Evolutionary conservation across 1,284 basidiomycete species (phyloP).

Genomic region (Austroboletus olivaceoglutinosus): DNA sequence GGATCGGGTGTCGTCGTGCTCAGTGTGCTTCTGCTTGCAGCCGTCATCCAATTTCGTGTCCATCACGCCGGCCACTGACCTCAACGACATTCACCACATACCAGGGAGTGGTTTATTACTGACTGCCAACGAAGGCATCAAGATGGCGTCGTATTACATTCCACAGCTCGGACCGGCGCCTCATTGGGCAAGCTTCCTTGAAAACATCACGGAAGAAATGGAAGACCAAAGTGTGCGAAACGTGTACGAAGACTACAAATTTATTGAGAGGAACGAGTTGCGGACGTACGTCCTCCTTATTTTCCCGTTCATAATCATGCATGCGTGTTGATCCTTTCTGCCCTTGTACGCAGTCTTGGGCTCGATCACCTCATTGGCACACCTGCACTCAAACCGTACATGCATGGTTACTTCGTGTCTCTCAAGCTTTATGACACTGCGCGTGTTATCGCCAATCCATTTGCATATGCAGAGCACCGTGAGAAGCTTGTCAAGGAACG

Average conservation of each 20-base stretch:
- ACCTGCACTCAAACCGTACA: constrained; percentile 94
- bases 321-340: constrained; percentile 6
- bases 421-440: constrained; percentile 96
- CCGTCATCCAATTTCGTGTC: constrained; percentile 89
- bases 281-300: constrained; percentile 57
- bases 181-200: constrained; percentile 95
- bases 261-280: constrained; percentile 87
- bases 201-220: constrained; percentile 97
- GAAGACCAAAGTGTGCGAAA: constrained; percentile 80
- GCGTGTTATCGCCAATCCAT: constrained; percentile 93
- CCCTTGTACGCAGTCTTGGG: constrained; percentile 60
- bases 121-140: constrained; percentile 90
- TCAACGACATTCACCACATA: constrained; percentile 88
- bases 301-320: neutral
- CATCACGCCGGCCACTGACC: constrained; percentile 84
- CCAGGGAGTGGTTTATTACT: constrained; percentile 84
- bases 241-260: constrained; percentile 97
- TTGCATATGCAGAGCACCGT: constrained; percentile 91
- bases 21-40: constrained; percentile 37
- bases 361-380: constrained; percentile 94
- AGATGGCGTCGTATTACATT: constrained; percentile 90
- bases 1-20: no score
- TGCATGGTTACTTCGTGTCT: constrained; percentile 99
- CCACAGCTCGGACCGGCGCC: constrained; percentile 97
- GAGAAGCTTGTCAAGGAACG: constrained; percentile 86